A percentile compares a stretch with the other conserved stretches of the same genome.
phyloP scores from a whole-genome alignment of 352 stramenopile genomes.

The Phytophthora brassicae region DNA sequence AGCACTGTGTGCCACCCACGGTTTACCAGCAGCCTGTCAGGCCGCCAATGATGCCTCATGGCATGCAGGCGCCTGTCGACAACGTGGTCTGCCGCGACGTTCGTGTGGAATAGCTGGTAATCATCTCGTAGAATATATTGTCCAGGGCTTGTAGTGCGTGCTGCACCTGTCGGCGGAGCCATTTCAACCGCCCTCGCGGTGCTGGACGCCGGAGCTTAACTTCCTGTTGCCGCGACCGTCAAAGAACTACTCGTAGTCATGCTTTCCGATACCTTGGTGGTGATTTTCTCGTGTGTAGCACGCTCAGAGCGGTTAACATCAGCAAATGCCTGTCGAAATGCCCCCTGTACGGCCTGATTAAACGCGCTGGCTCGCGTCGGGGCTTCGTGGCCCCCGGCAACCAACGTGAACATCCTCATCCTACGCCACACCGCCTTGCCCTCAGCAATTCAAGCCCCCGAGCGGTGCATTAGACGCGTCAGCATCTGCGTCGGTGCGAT shows the following conservation, averaged over 20 bases:
- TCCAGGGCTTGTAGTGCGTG: too few species aligned
- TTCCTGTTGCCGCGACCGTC: background rate
- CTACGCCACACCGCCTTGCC: background rate
- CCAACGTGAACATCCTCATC: background rate
- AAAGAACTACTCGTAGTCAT: background rate
- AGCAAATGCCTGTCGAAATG: background rate
- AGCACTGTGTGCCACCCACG: too few species aligned
- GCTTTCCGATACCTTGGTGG: too few species aligned
- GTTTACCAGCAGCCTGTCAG: too few species aligned
- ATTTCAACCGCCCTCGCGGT: too few species aligned
- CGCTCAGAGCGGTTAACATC: background rate
- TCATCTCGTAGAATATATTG: background rate
- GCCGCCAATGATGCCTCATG: too few species aligned
- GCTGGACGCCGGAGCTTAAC: too few species aligned
- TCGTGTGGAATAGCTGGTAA: background rate
- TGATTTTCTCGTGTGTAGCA: background rate
- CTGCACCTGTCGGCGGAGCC: too few species aligned
- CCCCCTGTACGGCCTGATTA: background rate
- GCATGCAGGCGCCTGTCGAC: too few species aligned
- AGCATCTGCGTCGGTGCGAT: background rate
- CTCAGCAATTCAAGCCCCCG: background rate
- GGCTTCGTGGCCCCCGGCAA: background rate
- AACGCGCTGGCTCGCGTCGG: background rate
- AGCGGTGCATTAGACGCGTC: background rate
- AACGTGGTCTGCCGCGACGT: background rate